Evolutionary conservation across 23 red algal genomes (phyloP), one percentile per base, ranked within the genome.

Genomic region (Gracilaria gracilis): DNA sequence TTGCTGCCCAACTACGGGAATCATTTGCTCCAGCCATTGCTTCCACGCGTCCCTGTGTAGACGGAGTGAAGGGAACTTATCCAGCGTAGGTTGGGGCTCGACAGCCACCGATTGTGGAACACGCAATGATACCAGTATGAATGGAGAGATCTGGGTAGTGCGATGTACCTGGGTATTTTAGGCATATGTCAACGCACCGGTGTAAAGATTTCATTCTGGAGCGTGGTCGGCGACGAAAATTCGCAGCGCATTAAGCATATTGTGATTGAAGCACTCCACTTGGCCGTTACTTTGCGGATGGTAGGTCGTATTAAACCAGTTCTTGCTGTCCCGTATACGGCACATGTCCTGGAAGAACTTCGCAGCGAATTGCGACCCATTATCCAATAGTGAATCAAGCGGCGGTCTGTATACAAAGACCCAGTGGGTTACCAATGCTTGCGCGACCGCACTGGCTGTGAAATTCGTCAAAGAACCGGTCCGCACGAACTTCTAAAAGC

Each of bases 121-220:
- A 9, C 82, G 34, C 4, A 55, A 85, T 17, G 72, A 25, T 5
- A 90, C 72, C 14, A 90, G 39, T 5, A 70, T 0, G 33, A 90
- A 79, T 21, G 87, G 87, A 0, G 75, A 32, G 28, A 61, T 50
- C 74, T 51, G 24, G 0, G 74, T 81, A 31, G 57, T 79, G 14
- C 31, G 16, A 48, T 90, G 87, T 29, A 64, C 49, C 42, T 90
- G 87, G 17, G 48, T 90, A 29, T 90, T 90, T 0, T 90, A 90
- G 1, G 87, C 74, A 20, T 79, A 81, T 0, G 74, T 81, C 54
- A 90, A 11, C 7, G 77, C 7, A 39, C 49, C 58, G 4, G 49
- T 54, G 57, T 54, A 90, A 2, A 28, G 12, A 51, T 90, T 75
- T 51, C 74, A 90, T 25, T 90, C 70, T 0, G 6, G 61, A 11